These are phyloP conservation scores for Mallotus japonicus DNA, from an alignment of 441 rosid genomes.

Conservation along the genomic window DNA sequence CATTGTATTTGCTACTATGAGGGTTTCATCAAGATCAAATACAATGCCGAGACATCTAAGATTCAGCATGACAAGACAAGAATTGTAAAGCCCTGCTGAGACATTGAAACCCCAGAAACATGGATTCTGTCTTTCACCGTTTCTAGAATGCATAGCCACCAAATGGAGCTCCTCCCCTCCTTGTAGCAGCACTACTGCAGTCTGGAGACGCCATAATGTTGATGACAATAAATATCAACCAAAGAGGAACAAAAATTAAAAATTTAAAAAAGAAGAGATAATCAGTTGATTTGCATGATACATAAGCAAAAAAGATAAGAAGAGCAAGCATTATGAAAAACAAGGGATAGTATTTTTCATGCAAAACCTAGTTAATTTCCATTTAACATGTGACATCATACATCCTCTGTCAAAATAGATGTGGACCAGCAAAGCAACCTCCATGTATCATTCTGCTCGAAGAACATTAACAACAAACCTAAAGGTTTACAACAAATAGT, in stretches of 20 bases:
- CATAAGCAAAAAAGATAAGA: neutral
- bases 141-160: constrained; percentile 82
- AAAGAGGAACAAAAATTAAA: neutral
- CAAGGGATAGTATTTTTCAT: neutral
- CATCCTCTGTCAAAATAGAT: neutral
- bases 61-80: constrained; percentile 85
- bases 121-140: constrained; percentile 47
- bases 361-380: neutral
- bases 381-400: constrained; percentile 3
- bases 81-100: constrained; percentile 63
- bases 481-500: neutral
- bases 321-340: neutral
- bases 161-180: constrained; percentile 89
- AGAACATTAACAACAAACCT: neutral
- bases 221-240: constrained; percentile 19
- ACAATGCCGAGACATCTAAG: constrained; percentile 94
- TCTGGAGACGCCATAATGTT: constrained; percentile 48
- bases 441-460: neutral
- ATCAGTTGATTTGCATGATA: constrained; percentile 1
- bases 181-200: constrained; percentile 66
- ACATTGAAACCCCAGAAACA: constrained; percentile 91
- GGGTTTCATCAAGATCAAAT: constrained; percentile 96
- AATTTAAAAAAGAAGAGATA: neutral
- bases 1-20: constrained; percentile 92
- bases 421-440: neutral